phyloP scores from a whole-genome alignment of 768 basidiomycete species.

The Leucocoprinus leucothites region DNA sequence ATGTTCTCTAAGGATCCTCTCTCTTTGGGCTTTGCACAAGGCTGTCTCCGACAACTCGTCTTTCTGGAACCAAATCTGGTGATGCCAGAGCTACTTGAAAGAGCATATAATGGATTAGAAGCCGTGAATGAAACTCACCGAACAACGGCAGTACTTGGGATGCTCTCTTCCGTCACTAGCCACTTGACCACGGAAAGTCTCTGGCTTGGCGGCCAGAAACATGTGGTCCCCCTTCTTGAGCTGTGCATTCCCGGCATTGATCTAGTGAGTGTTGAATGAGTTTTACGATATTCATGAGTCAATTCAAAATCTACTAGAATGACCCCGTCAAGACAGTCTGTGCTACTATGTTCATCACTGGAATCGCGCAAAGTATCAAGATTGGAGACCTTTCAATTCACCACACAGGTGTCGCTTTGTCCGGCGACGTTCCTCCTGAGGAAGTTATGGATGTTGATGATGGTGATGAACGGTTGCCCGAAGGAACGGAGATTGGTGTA shows the following conservation, averaged over 20 bases:
- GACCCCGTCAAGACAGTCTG: slow-evolving; percentile 80
- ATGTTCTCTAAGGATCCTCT: slow-evolving; percentile 88
- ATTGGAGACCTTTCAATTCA: slow-evolving; percentile 72
- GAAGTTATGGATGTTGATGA: slow-evolving; percentile 53
- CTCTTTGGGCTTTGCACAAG: slow-evolving; percentile 79
- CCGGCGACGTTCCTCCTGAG: slow-evolving; percentile 50
- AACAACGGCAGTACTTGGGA: slow-evolving; percentile 87
- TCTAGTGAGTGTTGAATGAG: slow-evolving; percentile 44
- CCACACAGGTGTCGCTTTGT: slow-evolving; percentile 52
- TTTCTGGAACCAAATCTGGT: slow-evolving; percentile 79
- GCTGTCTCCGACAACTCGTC: slow-evolving; percentile 73
- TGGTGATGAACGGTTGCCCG: slow-evolving; percentile 45
- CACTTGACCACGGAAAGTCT: slow-evolving; percentile 73
- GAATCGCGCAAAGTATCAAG: slow-evolving; percentile 71
- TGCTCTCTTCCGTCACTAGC: slow-evolving; percentile 72
- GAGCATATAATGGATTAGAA: slow-evolving; percentile 90
- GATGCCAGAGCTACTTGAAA: slow-evolving; percentile 89
- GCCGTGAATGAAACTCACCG: slow-evolving; percentile 93
- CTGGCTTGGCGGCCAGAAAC: slow-evolving; percentile 87
- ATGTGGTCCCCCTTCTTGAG: slow-evolving; percentile 84
- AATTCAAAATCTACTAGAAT: slow-evolving; percentile 43
- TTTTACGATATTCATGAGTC: background rate
- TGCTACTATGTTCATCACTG: slow-evolving; percentile 74
- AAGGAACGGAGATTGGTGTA: slow-evolving; percentile 42
- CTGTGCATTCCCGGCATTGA: slow-evolving; percentile 91